A percentile compares a stretch with the other conserved stretches of the same genome.
phyloP scores from a whole-genome alignment of 2,329 filamentous ascomycete genomes.

The Rhynchosporium graminicola region DNA sequence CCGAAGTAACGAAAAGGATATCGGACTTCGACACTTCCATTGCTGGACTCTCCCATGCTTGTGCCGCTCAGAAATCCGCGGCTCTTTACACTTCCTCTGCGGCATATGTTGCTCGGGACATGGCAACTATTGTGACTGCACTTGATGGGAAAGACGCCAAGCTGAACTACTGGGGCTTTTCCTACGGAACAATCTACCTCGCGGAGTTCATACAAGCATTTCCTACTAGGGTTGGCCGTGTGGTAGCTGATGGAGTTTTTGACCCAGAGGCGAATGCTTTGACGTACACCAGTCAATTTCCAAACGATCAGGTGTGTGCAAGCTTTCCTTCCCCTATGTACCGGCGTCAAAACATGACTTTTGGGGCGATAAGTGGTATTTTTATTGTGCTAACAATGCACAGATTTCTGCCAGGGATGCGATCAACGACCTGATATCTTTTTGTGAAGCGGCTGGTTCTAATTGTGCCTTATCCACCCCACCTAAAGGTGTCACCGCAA shows the following conservation, averaged over 20 bases:
- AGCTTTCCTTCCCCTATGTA: too few species aligned
- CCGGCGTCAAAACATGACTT: too few species aligned
- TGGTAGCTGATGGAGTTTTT: conserved; percentile 39
- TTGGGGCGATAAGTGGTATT: too few species aligned
- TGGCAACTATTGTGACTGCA: conserved; percentile 27
- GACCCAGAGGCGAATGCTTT: conserved; percentile 45
- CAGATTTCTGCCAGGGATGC: conserved; percentile 17
- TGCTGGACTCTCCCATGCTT: conserved; percentile 21
- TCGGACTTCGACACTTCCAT: conserved; percentile 19
- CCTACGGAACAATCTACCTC: conserved; percentile 48
- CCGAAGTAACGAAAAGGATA: not conserved
- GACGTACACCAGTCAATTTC: conserved; percentile 22
- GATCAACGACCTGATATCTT: conserved; percentile 22
- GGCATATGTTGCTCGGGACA: conserved; percentile 28
- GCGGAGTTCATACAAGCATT: conserved; percentile 46
- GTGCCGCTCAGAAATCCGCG: conserved; percentile 21
- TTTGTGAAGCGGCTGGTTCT: conserved; percentile 20
- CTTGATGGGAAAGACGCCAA: conserved; percentile 9
- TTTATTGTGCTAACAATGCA: too few species aligned
- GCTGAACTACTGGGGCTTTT: conserved; percentile 45
- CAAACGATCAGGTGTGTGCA: conserved; percentile 20
- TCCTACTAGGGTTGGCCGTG: conserved; percentile 44
- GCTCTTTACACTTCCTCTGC: conserved; percentile 29
- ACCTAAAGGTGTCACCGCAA: conserved; percentile 3
- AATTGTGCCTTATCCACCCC: conserved; percentile 15